Base-by-base conservation (phyloP, 1,139 yeast species). In the Yamadazyma dendronema region DNA sequence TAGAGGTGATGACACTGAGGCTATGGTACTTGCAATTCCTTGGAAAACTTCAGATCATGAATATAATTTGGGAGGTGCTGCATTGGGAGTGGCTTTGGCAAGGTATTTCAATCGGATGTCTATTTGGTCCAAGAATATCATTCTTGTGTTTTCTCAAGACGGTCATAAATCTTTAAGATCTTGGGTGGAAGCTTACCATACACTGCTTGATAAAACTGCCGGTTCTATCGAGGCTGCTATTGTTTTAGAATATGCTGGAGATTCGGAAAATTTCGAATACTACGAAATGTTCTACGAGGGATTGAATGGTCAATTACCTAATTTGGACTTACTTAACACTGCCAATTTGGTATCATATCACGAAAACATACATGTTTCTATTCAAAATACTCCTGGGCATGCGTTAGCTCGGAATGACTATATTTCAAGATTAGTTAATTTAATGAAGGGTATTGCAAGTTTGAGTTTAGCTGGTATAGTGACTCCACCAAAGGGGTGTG, bases 161-260 rank as follows among this genome's bases (percentile, higher is more conserved):
- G 79, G 85, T 2, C 78, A 77, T 33, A 68, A 70, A 31, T 79
- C 95, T 1, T 67, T 92, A 42, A 68, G 96, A 43, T 67, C 82
- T 1, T 94, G 97, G 97, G 96, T 92, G 4, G 87, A 86, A 42
- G 97, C 96, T 0, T 94, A 94, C 58, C 97, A 94, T 55, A 81
- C 88, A 0, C 68, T 84, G 0, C 67, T 94, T 54, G 95, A 88
- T 50, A 70, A 81, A 39, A 89, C 97, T 1, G 97, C 95, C n/a
- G 99, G 99, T 0, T 79, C 94, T 0, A 85, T 94, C 34, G 97
- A 92, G 50, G 88, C 95, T 23, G 98, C 97, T 0, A 57, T 92
- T 4, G 84, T 90, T 16, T 54, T 94, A 46, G 98, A 94, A 57
- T 88, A 77, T 53, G 81, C 94, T 2, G 75, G 83, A 2, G 66